Base-by-base conservation (phyloP, 768 basidiomycete species). In the Dendrothele bispora region DNA sequence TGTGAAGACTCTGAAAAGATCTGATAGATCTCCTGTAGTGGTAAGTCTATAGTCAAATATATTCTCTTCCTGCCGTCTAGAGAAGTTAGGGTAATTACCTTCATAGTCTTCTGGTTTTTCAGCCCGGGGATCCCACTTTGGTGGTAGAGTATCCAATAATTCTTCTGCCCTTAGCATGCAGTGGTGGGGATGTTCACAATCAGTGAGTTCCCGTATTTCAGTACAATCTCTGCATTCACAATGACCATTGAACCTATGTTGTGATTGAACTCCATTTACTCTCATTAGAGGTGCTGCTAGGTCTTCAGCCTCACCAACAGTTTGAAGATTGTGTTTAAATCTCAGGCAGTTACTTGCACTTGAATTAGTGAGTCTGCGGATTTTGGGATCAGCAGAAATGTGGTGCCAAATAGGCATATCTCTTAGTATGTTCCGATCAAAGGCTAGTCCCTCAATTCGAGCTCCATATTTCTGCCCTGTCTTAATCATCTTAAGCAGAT, bases 351-450 rank as follows among this genome's bases (percentile, higher is more conserved):
- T 39, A 6, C 29, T 44, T 34, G 7, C 26, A 5, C 27, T 38
- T 0, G 10, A 1, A 14, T 42, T 51, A 36, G 43, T 39, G 4
- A 55, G 42, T 4, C 25, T 17, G 3, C 39, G 24, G 1, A 25
- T 42, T 1, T 25, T 38, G 1, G 30, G 22, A 4, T 35, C 32
- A 1, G 54, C 35, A 17, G 53, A 45, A 2, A 4, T 24, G 22
- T 55, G 54, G 36, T 21, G 41, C 54, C 54, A 55, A 20, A 55
- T 49, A 32, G 48, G 45, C 51, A 48, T 42, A 21, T 47, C 43
- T 18, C 45, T 22, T 1, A 48, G 20, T 0, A 48, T 34, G 11
- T 49, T 39, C 11, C 49, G 12, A 3, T 38, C 25, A 2, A 49
- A 24, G 2, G 55, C 55, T 14, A 56, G 21, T 2, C 47, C 48